Base-by-base conservation (phyloP, 306 rosid genomes). In the Astragalus glycyphyllos region DNA sequence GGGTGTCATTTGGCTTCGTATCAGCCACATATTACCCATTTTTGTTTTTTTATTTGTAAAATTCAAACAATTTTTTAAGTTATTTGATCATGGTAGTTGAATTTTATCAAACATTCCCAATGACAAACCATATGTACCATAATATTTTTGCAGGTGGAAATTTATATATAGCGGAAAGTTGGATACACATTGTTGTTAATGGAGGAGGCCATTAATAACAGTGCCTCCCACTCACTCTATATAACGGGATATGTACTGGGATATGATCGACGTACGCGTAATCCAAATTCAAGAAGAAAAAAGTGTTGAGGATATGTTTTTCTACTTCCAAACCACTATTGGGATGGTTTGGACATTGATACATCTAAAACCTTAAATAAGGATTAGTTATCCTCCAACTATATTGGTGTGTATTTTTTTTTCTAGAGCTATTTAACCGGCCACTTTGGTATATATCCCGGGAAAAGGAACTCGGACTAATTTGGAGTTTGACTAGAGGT, bases 161-260 rank as follows among this genome's bases (percentile, higher is more conserved):
- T 14, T 29, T 20, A 4, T 26, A 26, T 26, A 37, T 58, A 59
- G 58, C 40, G 54, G 57, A 60, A 61, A 46, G 50, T 46, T 57
- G 72, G 77, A 80, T 56, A 61, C 20, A 61, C 56, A 50, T 58
- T 35, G 49, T 37, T 63, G 23, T 38, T 62, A 46, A 66, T 40
- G 9, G 45, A 44, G 68, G 80, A 72, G 70, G 45, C 78, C 82
- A 79, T 68, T 58, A 57, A n/a, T 17, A 65, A 35, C 35, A 45
- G 63, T 45, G 40, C 29, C 58, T 56, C 55, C 68, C 55, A 63
- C 75, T 70, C 55, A 69, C 66, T 15, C 15, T 20, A 11, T 16
- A 55, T 62, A 44, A 77, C 58, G 78, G 66, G 74, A 66, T 12
- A 20, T 20, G n/a, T n/a, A n/a, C n/a, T n/a, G 41, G 65, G 46